Base-by-base conservation (phyloP, 331 rosid species). In the Malus hybrid region DNA sequence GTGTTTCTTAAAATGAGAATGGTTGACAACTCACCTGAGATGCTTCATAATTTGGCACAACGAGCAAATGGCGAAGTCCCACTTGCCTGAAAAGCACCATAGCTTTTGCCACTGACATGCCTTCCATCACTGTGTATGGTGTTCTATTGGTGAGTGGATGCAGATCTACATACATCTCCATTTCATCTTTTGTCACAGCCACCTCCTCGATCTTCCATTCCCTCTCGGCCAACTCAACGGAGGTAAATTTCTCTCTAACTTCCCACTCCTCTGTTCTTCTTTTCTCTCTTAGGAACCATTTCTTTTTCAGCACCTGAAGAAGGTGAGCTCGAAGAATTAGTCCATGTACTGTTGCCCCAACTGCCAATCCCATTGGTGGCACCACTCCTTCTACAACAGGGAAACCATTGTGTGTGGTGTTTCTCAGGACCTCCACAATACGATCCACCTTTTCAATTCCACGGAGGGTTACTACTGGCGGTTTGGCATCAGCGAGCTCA, bases 251-350 rank as follows among this genome's bases (percentile, higher is more conserved):
- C 81, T 88, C 97, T 75, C 87, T 93, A 77, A 89, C 97, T 76
- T 93, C 98, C 96, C 93, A 93, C 4, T 91, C 98, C 80, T 87
- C 92, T 29, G 93, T 91, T 75, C 89, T 91, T 83, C 97, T 78
- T 65, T 64, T 82, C 87, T 93, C 97, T 29, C 69, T 88, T 76
- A 85, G 68, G 83, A 91, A 93, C 98, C 97, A 93, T 71, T 84
- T 91, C 81, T 91, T 89, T 79, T 89, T 91, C 19, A 91, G 80
- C 72, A 79, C 96, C 73, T 85, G 83, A 20, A 91, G 65, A 24
- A 93, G 88, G 80, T 93, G 97, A 73, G 93, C 89, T 78, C 98
- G 87, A 54, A 93, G 83, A 68, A 93, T 83, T 70, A 93, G 15
- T 24, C 98, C 97, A 69, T 93, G 97, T 9, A 89, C 74, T 70